Evolutionary conservation across 1,139 yeast species (phyloP).

Genomic region (Candida dubliniensis): DNA sequence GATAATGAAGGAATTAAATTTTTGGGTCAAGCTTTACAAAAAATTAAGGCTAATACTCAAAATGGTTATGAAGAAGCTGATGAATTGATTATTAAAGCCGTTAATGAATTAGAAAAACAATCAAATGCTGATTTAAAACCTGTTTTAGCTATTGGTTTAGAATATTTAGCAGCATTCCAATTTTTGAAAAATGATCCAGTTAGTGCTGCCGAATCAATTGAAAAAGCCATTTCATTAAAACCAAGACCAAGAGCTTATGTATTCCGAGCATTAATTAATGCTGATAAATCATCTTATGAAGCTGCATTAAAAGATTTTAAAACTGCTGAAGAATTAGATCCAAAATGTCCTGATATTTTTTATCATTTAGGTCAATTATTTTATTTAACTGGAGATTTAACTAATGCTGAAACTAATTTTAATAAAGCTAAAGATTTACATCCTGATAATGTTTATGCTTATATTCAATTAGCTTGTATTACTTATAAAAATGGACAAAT

Average conservation of each 20-base stretch:
- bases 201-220: slow-evolving; percentile 59
- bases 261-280: slow-evolving; percentile 78
- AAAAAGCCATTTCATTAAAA: slow-evolving; percentile 60
- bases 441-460: slow-evolving; percentile 77
- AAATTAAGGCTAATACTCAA: slow-evolving; percentile 60
- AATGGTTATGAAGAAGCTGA: slow-evolving; percentile 79
- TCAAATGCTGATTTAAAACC: slow-evolving; percentile 15
- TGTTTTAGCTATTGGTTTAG: slow-evolving; percentile 67
- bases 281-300: slow-evolving; percentile 69
- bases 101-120: slow-evolving; percentile 47
- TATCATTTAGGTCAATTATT: slow-evolving; percentile 94
- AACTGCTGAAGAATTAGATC: slow-evolving; percentile 68
- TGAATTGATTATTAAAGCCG: slow-evolving; percentile 65
- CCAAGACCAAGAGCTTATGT: slow-evolving; percentile 86
- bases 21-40: slow-evolving; percentile 66
- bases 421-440: slow-evolving; percentile 73
- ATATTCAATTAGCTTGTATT: slow-evolving; percentile 91
- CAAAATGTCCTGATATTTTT: slow-evolving; percentile 76
- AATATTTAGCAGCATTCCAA: slow-evolving; percentile 77
- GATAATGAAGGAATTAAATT: slow-evolving; percentile 60
- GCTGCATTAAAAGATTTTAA: slow-evolving; percentile 72
- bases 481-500: slow-evolving; percentile 78
- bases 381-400: slow-evolving; percentile 76
- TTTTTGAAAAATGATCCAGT: slow-evolving; percentile 77
- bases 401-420: slow-evolving; percentile 73